These are phyloP conservation scores for Penium margaritaceum DNA, from an alignment of 139 green algal species.

Conservation along the genomic window DNA sequence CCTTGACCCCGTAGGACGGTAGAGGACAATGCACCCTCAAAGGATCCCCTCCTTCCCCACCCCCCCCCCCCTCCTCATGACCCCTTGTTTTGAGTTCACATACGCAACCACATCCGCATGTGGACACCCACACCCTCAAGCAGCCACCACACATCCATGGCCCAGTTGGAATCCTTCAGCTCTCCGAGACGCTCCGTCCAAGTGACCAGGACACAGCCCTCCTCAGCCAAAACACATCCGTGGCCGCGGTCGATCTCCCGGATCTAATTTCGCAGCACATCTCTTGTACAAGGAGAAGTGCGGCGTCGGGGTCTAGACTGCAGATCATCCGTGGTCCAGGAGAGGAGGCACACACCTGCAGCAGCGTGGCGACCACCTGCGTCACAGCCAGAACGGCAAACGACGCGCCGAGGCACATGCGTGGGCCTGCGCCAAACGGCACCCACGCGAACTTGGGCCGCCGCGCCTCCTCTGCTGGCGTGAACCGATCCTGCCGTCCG, in stretches of 20 bases:
- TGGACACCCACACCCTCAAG: too few species aligned
- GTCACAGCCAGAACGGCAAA: conserved; percentile 45
- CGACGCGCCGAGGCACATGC: conserved; percentile 44
- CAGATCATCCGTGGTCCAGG: too few species aligned
- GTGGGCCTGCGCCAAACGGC: conserved; percentile 46
- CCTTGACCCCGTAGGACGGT: too few species aligned
- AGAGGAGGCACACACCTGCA: conserved; percentile 28
- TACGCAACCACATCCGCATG: too few species aligned
- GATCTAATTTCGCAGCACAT: not conserved
- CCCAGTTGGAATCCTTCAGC: too few species aligned
- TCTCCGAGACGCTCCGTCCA: not conserved
- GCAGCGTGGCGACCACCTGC: conserved; percentile 29
- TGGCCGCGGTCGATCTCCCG: not conserved
- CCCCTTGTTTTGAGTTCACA: too few species aligned
- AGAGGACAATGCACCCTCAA: too few species aligned
- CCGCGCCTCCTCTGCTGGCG: conserved; percentile 22
- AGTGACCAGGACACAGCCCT: not conserved
- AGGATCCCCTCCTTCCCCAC: too few species aligned
- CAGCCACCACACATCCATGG: too few species aligned
- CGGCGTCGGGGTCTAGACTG: too few species aligned
- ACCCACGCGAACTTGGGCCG: conserved; percentile 29
- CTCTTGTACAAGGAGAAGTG: not conserved
- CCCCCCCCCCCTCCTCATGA: too few species aligned
- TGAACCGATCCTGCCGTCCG: conserved; percentile 18
- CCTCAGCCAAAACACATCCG: not conserved